These are phyloP conservation scores for Hypomyces perniciosus DNA, from an alignment of 2,329 filamentous ascomycete species.

Conservation along the genomic window DNA sequence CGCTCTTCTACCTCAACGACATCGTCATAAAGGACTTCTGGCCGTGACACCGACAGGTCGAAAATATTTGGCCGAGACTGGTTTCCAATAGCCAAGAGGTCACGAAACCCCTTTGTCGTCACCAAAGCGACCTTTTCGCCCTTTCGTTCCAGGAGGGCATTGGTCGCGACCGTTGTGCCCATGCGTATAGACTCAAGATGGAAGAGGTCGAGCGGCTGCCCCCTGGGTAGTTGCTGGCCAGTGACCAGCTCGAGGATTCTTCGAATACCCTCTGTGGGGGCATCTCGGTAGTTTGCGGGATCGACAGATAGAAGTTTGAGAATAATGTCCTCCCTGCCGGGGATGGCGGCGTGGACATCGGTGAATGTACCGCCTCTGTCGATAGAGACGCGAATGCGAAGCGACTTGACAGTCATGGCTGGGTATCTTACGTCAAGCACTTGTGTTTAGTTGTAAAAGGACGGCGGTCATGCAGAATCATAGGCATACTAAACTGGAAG, in stretches of 20 bases:
- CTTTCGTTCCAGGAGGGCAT: constrained; percentile 69
- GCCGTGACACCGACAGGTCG: constrained; percentile 62
- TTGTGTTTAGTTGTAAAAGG: background rate
- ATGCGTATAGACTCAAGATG: constrained; percentile 62
- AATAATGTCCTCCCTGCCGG: constrained; percentile 59
- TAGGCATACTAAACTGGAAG: no score
- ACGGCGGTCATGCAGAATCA: no score
- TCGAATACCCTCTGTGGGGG: constrained; percentile 67
- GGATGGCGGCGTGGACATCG: constrained; percentile 62
- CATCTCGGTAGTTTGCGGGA: constrained; percentile 66
- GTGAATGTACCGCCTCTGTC: constrained; percentile 53
- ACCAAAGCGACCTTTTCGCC: constrained; percentile 66
- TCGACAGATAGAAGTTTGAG: constrained; percentile 70
- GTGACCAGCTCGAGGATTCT: constrained; percentile 32
- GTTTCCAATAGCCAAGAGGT: constrained; percentile 67
- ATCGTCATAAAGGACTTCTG: constrained; percentile 61
- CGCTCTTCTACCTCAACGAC: constrained; percentile 71
- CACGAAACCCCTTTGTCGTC: constrained; percentile 66
- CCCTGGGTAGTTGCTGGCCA: constrained; percentile 27
- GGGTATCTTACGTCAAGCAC: constrained; percentile 1
- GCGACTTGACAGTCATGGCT: constrained; percentile 19
- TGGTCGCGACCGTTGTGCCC: constrained; percentile 77
- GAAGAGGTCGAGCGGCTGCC: constrained; percentile 28
- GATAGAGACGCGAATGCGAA: constrained; percentile 27
- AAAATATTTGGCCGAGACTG: constrained; percentile 69